Percentiles rank a stretch among this genome's conserved stretches.
Evolutionary conservation across 116 monocot species (phyloP).

Genomic region (Thalassia testudinum): DNA sequence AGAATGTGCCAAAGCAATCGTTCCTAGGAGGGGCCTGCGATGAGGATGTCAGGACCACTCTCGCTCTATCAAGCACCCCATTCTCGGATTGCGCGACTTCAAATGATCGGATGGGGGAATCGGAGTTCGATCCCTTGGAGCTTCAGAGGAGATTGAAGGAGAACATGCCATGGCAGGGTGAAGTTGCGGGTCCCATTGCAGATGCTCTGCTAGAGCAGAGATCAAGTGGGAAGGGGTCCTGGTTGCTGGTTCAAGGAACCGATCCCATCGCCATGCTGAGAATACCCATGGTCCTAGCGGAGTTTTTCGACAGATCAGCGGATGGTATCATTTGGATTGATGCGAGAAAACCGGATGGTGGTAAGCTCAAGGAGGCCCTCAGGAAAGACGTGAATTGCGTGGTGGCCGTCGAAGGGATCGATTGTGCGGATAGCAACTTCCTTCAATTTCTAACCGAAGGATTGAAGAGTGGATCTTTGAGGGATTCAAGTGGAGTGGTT

Average conservation of each 20-base stretch:
- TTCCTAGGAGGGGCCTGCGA: not conserved
- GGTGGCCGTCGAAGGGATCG: slow-evolving; percentile 34
- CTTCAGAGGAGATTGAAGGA: slow-evolving; percentile 21
- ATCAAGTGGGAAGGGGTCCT: slow-evolving; percentile 15
- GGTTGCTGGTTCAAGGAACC: slow-evolving; percentile 17
- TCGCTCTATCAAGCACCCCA: slow-evolving; percentile 33
- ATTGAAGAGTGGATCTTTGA: slow-evolving; percentile 18
- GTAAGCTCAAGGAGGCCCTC: slow-evolving; percentile 14
- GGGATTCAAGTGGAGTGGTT: slow-evolving; percentile 7
- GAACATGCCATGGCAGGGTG: slow-evolving; percentile 70
- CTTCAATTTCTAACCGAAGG: slow-evolving; percentile 13
- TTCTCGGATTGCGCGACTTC: slow-evolving; percentile 50
- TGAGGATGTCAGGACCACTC: slow-evolving; percentile 16
- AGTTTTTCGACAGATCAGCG: slow-evolving; percentile 24
- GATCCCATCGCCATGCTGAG: slow-evolving; percentile 53
- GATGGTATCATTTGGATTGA: slow-evolving; percentile 1
- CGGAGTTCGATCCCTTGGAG: slow-evolving; percentile 13
- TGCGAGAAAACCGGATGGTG: slow-evolving; percentile 1
- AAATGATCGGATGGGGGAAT: slow-evolving; percentile 5
- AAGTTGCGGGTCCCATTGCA: slow-evolving; percentile 24
- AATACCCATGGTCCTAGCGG: slow-evolving; percentile 25
- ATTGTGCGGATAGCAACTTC: slow-evolving; percentile 20
- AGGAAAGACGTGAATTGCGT: slow-evolving; percentile 23
- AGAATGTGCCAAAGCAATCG: too few species aligned
- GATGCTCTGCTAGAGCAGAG: slow-evolving; percentile 26